phyloP scores from a whole-genome alignment of 2,329 filamentous ascomycete species.

The Dactylellina haptotyla region DNA sequence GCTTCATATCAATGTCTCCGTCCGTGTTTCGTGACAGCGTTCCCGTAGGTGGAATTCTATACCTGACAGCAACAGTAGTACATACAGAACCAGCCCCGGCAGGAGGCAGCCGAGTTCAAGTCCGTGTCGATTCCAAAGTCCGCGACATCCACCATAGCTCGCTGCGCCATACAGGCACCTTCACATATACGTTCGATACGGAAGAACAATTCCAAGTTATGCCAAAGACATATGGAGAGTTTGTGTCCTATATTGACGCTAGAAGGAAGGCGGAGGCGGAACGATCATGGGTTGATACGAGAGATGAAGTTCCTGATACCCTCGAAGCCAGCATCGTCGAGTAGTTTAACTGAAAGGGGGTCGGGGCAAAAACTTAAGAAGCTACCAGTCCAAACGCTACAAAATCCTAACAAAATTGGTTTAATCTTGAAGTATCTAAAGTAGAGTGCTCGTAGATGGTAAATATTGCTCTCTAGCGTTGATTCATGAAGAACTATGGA shows the following conservation, averaged over 20 bases:
- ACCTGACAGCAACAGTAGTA: slow-evolving; percentile 76
- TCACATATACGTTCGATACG: slow-evolving; percentile 79
- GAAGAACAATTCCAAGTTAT: slow-evolving; percentile 73
- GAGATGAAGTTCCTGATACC: slow-evolving; percentile 47
- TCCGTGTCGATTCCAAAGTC: slow-evolving; percentile 77
- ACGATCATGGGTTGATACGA: slow-evolving; percentile 36
- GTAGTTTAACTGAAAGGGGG: slow-evolving; percentile 10
- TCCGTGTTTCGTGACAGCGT: slow-evolving; percentile 80
- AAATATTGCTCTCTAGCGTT: slow-evolving; percentile 4
- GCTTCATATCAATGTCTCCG: slow-evolving; percentile 77
- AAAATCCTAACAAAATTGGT: too few species aligned
- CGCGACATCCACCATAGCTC: slow-evolving; percentile 76
- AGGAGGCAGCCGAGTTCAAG: slow-evolving; percentile 71
- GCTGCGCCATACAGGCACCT: slow-evolving; percentile 75
- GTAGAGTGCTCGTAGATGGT: too few species aligned
- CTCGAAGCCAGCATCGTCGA: slow-evolving; percentile 45
- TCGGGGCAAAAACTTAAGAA: not conserved
- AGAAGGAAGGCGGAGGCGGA: slow-evolving; percentile 60
- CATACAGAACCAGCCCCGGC: slow-evolving; percentile 72
- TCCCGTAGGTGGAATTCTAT: slow-evolving; percentile 77
- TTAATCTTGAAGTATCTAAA: too few species aligned
- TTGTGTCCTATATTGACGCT: slow-evolving; percentile 64
- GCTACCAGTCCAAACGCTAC: not conserved
- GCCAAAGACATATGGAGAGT: slow-evolving; percentile 66
- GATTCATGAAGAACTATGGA: not conserved